Evolutionary conservation across 371 early-diverging fungal genomes (phyloP), one percentile per base, ranked within the genome.

Genomic region (Rhizopus arrhizus): DNA sequence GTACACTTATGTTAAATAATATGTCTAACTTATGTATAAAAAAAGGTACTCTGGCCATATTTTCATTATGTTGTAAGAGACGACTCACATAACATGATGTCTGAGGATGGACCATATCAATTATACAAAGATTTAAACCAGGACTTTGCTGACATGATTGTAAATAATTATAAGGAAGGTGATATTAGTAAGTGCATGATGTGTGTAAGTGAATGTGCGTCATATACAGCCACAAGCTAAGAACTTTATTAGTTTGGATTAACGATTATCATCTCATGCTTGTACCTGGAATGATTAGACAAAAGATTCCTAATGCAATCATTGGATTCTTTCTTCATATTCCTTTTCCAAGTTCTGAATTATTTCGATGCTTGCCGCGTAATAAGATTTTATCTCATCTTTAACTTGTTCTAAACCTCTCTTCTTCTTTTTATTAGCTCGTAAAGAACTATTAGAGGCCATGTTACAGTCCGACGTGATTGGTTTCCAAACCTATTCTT

Each of bases 211-310:
- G 13, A 5, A 31, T 48, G 34, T 55, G 43, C n/a, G 10, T 32
- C 15, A 7, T 15, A 41, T 40, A 36, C 48, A 31, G 28, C 29
- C 46, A 38, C 29, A 13, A 16, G 51, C 35, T 53, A 52, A 63
- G 15, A 48, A 10, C 36, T 33, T 45, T 16, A 62, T 59, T 83
- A 87, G 90, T 99, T 38, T 99, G 98, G 98, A 85, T 98, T 49
- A 95, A 99, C 70, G 99, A 99, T 81, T 99, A 99, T 72, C 98
- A 98, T 69, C 75, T 99, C 56, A 89, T 98, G 87, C 77, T 98
- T 41, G 83, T 98, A 7, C 99, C 99, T 15, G 83, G 85, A 49
- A 84, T 97, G 84, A 61, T 99, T 32, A 84, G 95, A 51, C 72
- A 85, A 62, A 72, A 74, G 45, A 71, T 91, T 5, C 94, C 93